These are phyloP conservation scores for Aspergillus proliferans DNA, from an alignment of 2,329 filamentous ascomycete species.

Conservation along the genomic window DNA sequence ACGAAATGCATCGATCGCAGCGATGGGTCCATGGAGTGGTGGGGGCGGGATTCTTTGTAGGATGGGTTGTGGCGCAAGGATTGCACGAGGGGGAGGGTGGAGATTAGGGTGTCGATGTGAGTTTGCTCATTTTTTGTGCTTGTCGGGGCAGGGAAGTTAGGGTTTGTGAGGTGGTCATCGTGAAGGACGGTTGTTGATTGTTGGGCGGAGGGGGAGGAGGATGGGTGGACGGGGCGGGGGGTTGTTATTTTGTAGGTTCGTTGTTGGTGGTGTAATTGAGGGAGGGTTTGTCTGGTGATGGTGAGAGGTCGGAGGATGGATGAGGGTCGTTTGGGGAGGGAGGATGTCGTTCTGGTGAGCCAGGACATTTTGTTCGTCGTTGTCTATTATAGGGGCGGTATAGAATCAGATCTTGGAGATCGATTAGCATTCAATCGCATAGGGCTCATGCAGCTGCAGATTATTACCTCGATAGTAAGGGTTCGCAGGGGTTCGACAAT, in stretches of 20 bases:
- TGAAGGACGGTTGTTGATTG: not conserved
- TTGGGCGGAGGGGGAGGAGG: constrained; percentile 1
- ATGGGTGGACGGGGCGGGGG: not conserved
- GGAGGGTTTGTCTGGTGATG: not conserved
- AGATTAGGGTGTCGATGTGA: constrained; percentile 19
- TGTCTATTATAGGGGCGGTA: not conserved
- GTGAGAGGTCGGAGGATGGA: too few species aligned
- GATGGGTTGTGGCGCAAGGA: constrained; percentile 58
- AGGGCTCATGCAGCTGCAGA: too few species aligned
- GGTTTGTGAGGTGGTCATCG: not conserved
- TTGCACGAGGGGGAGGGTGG: constrained; percentile 59
- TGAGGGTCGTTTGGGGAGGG: constrained; percentile 2
- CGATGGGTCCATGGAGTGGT: constrained; percentile 69
- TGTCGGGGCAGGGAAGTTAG: not conserved
- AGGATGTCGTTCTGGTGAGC: constrained; percentile 3
- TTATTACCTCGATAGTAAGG: too few species aligned
- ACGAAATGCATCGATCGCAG: constrained; percentile 71
- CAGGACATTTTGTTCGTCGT: constrained; percentile 4
- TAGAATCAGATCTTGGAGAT: too few species aligned
- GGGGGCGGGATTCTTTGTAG: constrained; percentile 69
- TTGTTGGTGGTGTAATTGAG: not conserved
- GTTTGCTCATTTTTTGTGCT: constrained; percentile 1
- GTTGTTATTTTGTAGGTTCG: not conserved
- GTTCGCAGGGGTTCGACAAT: too few species aligned
- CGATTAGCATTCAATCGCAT: not conserved